These are phyloP conservation scores for Eucalyptus cladocalyx DNA, from an alignment of 345 rosid genomes.

Conservation along the genomic window DNA sequence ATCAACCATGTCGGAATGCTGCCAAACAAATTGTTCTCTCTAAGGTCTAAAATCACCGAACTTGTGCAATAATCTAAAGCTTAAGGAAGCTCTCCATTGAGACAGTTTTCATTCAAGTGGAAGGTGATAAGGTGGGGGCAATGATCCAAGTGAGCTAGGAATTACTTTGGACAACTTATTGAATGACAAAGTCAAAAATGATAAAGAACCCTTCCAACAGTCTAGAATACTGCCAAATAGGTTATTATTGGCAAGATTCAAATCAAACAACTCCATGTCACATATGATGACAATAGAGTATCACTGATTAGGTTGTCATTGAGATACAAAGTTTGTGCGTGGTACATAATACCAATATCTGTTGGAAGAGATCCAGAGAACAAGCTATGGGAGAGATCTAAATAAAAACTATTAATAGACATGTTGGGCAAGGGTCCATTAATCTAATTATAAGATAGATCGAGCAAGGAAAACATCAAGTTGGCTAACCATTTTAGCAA, in stretches of 20 bases:
- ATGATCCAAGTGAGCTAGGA: too few species aligned
- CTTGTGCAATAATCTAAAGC: not conserved
- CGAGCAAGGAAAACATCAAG: fast-evolving
- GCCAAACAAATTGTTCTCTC: not conserved
- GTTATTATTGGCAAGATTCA: not conserved
- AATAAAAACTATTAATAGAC: fast-evolving
- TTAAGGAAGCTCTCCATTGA: not conserved
- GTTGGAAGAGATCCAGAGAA: not conserved
- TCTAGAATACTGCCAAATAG: not conserved
- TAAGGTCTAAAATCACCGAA: not conserved
- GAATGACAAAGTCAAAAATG: too few species aligned
- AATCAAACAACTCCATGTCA: not conserved
- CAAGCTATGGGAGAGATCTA: not conserved
- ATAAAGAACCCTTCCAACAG: not conserved
- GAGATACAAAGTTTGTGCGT: not conserved
- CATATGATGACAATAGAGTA: too few species aligned
- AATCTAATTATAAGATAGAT: not conserved
- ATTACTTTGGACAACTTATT: too few species aligned
- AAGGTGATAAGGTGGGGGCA: too few species aligned
- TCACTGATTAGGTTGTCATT: too few species aligned
- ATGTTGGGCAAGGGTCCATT: not conserved
- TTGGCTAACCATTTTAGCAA: not conserved
- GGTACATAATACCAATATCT: not conserved
- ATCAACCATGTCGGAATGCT: not conserved
- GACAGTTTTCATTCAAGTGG: not conserved